Conservation (phyloP, 192 early-diverging fungal species). For the Linderina pennispora region DNA sequence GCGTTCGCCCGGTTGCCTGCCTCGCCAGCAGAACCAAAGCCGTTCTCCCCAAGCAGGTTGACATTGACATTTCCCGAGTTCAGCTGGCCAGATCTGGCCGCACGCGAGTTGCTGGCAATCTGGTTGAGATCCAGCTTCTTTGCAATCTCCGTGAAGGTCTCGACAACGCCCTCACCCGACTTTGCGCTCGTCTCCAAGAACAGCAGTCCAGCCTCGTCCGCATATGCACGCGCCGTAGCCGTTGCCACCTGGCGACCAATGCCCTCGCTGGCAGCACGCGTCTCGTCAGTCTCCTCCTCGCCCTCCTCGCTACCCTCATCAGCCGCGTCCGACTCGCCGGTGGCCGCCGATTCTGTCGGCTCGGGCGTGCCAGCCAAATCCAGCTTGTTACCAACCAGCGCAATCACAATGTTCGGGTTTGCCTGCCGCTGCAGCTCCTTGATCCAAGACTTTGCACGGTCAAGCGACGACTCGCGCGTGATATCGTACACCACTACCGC, state of each 20-base stretch:
- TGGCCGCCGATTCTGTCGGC: constrained; percentile 8
- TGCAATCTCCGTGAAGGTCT: constrained; percentile 87
- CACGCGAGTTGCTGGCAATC: constrained; percentile 30
- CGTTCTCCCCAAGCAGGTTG: constrained; percentile 32
- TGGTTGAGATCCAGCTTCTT: constrained; percentile 39
- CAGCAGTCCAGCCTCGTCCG: constrained; percentile 71
- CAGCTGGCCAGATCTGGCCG: constrained; percentile 26
- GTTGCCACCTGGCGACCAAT: constrained; percentile 55
- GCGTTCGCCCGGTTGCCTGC: constrained; percentile 6
- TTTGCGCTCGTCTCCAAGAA: constrained; percentile 90
- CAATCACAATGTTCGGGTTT: constrained; percentile 93
- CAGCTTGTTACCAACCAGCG: constrained; percentile 93
- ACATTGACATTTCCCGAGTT: constrained; percentile 45
- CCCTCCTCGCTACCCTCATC: constrained; percentile 15
- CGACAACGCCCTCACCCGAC: constrained; percentile 74
- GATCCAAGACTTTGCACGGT: constrained; percentile 92
- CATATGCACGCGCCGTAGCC: constrained; percentile 74
- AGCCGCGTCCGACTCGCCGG: constrained; percentile 1
- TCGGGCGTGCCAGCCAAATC: constrained; percentile 57
- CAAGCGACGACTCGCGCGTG: constrained; percentile 76
- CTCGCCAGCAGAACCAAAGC: constrained; percentile 10
- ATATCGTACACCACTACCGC: constrained; percentile 97
- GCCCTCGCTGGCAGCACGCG: too few relatives aligned
- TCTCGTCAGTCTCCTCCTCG: constrained; percentile 38
- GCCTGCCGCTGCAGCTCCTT: constrained; percentile 96